Percentiles rank a stretch among this genome's conserved stretches.
phyloP scores from a whole-genome alignment of 2,329 filamentous ascomycete genomes.

The Colletotrichum viniferum region DNA sequence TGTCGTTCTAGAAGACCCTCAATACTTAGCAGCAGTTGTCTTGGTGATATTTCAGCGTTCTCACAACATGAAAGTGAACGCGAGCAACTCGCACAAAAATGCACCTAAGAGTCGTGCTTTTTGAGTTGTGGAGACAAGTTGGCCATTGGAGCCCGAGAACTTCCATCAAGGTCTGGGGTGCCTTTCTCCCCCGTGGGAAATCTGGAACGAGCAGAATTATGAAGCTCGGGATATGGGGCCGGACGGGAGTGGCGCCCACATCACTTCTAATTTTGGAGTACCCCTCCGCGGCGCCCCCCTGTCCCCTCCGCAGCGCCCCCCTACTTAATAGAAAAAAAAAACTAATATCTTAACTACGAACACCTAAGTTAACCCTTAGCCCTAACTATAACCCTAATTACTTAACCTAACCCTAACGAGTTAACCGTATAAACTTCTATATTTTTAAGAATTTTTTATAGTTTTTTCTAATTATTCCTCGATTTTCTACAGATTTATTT shows the following conservation, averaged over 20 bases:
- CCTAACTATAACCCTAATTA: too few species aligned
- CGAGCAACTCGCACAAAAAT: neutral
- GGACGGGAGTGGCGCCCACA: neutral
- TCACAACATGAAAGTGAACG: neutral
- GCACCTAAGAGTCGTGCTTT: neutral
- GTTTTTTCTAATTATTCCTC: too few species aligned
- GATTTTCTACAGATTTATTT: too few species aligned
- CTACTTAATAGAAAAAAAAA: too few species aligned
- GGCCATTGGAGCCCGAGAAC: neutral
- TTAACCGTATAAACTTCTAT: too few species aligned
- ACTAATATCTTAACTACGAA: too few species aligned
- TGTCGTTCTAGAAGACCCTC: neutral
- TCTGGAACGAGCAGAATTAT: neutral
- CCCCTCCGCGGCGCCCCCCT: too few species aligned
- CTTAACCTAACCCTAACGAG: too few species aligned
- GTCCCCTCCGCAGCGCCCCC: too few species aligned
- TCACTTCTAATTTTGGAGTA: neutral
- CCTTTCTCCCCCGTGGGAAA: neutral
- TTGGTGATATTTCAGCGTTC: neutral
- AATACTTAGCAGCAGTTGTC: neutral
- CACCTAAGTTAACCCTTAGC: too few species aligned
- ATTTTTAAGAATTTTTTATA: too few species aligned
- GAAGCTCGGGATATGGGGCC: slow-evolving; percentile 7
- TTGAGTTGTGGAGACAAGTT: neutral
- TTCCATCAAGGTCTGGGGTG: neutral